A percentile compares a stretch with the other conserved stretches of the same genome.
Evolutionary conservation across 2,329 filamentous ascomycete species (phyloP).

Genomic region (Ophiostoma montium): DNA sequence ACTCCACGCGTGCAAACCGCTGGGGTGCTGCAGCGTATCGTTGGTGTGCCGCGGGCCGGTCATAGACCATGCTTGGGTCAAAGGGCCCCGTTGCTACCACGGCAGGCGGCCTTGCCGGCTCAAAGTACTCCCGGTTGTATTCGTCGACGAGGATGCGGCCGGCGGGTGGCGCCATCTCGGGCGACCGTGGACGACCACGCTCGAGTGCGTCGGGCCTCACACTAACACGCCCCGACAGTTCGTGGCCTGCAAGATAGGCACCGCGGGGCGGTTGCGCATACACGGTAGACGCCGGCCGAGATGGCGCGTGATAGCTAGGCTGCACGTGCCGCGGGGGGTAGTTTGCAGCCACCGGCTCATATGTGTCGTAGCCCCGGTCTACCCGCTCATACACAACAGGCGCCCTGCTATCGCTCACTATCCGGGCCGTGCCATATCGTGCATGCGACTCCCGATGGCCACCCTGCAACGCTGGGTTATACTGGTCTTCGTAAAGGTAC

Average conservation of each 20-base stretch:
- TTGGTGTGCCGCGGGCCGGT: slow-evolving; percentile 30
- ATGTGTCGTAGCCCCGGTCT: slow-evolving; percentile 8
- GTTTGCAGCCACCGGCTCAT: slow-evolving; percentile 17
- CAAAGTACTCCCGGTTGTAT: slow-evolving; percentile 65
- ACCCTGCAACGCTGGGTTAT: background rate
- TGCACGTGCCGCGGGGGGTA: slow-evolving; percentile 23
- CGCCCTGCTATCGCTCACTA: slow-evolving; percentile 17
- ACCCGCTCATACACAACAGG: slow-evolving; percentile 24
- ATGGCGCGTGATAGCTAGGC: background rate
- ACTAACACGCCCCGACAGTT: slow-evolving; percentile 28
- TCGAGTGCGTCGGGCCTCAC: slow-evolving; percentile 28
- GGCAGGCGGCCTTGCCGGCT: slow-evolving; percentile 26
- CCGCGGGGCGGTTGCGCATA: background rate
- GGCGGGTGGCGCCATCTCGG: slow-evolving; percentile 27
- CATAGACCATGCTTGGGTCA: slow-evolving; percentile 36
- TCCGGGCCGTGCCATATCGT: background rate
- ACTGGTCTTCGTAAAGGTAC: slow-evolving; percentile 8
- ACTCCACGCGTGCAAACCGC: slow-evolving; percentile 29
- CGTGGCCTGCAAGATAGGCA: slow-evolving; percentile 14
- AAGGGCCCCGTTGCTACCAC: slow-evolving; percentile 1
- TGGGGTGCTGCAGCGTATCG: background rate
- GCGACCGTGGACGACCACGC: background rate
- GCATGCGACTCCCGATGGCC: background rate
- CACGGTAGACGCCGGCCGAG: background rate
- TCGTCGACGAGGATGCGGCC: slow-evolving; percentile 67